These are phyloP conservation scores for Xylaria sp. DNA, from an alignment of 2,329 filamentous ascomycete species.

Conservation along the genomic window DNA sequence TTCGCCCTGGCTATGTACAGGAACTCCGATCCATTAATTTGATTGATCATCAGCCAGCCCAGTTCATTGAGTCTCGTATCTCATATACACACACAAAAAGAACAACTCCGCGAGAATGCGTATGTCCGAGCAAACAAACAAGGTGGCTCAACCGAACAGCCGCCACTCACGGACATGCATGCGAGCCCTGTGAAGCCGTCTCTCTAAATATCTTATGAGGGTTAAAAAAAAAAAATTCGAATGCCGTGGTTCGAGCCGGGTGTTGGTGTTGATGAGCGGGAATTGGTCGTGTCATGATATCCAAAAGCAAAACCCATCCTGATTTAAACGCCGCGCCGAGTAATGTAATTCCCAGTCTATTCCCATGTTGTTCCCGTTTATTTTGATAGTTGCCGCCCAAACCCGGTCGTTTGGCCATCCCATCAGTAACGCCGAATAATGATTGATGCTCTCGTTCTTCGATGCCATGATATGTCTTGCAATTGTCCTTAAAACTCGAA, in stretches of 20 bases:
- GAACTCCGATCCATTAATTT: not conserved
- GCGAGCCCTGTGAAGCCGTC: not conserved
- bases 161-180: not conserved
- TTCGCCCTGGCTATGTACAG: not conserved
- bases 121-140: not conserved
- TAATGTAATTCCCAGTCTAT: conserved; percentile 23
- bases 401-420: conserved; percentile 24
- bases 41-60: not conserved
- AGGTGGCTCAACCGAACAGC: not conserved
- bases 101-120: not conserved
- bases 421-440: conserved; percentile 25
- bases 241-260: not conserved
- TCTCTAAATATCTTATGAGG: not conserved
- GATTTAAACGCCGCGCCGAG: conserved; percentile 28
- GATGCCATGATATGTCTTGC: conserved; percentile 11
- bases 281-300: conserved; percentile 17
- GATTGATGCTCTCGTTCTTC: conserved; percentile 16
- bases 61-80: not conserved
- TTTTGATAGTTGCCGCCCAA: conserved; percentile 25
- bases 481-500: conserved; percentile 1
- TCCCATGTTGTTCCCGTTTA: conserved; percentile 19
- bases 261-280: conserved; percentile 16
- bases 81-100: not conserved
- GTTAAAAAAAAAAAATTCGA: not conserved
- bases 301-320: not conserved